Evolutionary conservation across 2,329 filamentous ascomycete genomes (phyloP).

Genomic region (Nemania serpens): DNA sequence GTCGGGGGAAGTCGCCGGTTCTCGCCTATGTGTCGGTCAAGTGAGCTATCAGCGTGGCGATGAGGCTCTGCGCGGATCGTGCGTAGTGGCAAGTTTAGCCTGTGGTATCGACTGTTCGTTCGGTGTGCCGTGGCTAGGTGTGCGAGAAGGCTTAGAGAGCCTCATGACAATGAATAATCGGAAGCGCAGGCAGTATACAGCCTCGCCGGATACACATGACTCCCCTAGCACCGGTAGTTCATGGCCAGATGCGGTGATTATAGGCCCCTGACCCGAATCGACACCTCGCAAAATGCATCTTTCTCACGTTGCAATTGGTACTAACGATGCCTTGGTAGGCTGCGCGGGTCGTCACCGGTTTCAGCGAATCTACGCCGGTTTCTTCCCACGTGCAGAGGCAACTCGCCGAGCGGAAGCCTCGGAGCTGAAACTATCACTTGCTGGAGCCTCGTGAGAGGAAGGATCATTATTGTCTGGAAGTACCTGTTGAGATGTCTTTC

Average conservation of each 20-base stretch:
- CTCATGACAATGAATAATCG: neutral
- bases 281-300: neutral
- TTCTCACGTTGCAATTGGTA: neutral
- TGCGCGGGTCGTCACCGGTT: neutral
- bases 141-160: neutral
- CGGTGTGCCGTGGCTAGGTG: neutral
- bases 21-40: slow-evolving; percentile 10
- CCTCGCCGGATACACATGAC: neutral
- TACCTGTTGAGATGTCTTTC: too few species aligned
- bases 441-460: too few species aligned
- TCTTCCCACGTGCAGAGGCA: neutral
- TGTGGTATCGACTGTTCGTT: neutral
- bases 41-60: neutral
- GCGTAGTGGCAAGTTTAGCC: neutral
- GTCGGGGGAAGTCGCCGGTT: slow-evolving; percentile 17
- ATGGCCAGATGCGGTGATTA: neutral
- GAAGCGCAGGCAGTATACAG: neutral
- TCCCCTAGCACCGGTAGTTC: neutral
- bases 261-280: neutral
- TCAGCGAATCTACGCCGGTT: neutral
- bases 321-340: neutral
- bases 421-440: neutral
- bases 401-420: neutral
- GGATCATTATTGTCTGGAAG: too few species aligned
- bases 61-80: slow-evolving; percentile 13